A percentile compares a stretch with the other conserved stretches of the same genome.
Conservation (phyloP, 352 stramenopile genomes). For the Globisporangium okanoganense region DNA sequence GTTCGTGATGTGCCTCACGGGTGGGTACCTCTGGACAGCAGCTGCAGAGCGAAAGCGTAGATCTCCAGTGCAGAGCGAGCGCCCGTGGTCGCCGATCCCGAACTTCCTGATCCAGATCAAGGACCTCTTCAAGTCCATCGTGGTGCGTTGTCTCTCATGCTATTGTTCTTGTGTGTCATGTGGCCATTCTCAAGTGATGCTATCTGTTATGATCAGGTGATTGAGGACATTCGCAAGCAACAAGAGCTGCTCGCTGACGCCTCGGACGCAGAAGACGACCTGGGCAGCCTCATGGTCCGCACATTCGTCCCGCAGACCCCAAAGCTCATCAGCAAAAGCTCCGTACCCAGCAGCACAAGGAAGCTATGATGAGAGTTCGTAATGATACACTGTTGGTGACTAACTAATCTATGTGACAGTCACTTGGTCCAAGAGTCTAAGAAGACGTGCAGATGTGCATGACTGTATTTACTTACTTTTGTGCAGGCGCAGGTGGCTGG, state of each 20-base stretch:
- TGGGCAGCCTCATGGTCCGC: conserved; percentile 10
- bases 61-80: conserved; percentile 14
- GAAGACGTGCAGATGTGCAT: background rate
- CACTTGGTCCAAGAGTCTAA: background rate
- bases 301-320: background rate
- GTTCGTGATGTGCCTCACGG: conserved; percentile 22
- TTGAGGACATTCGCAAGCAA: conserved; percentile 28
- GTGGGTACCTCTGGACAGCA: conserved; percentile 27
- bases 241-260: conserved; percentile 3
- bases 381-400: background rate
- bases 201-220: conserved; percentile 21
- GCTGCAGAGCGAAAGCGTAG: conserved; percentile 16
- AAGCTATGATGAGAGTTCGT: background rate
- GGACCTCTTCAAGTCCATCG: conserved; percentile 25
- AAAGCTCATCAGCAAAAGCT: background rate
- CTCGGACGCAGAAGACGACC: conserved; percentile 2
- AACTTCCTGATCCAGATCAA: conserved; percentile 27
- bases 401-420: background rate
- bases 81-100: conserved; percentile 34
- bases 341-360: background rate
- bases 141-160: conserved; percentile 23
- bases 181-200: too few species aligned
- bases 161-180: background rate
- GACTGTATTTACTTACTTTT: conserved; percentile 2
- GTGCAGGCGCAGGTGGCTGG: background rate